Base-by-base conservation (phyloP, 1,284 basidiomycete species). In the Marasmius oreades region DNA sequence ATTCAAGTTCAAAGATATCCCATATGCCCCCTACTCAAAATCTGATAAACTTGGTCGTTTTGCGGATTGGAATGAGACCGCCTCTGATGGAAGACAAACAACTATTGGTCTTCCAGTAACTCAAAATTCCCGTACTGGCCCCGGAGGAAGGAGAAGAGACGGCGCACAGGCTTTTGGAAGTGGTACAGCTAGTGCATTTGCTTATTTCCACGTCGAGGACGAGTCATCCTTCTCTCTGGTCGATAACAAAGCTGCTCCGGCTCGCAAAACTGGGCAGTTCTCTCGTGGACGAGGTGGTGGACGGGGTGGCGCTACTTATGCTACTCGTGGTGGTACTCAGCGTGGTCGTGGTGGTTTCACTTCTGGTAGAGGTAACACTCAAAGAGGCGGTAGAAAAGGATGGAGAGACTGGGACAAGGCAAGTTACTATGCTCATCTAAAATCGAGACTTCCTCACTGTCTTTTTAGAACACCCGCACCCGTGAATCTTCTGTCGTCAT, bases 171-270 rank as follows among this genome's bases (percentile, higher is more conserved):
- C 88, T 10, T 90, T 90, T 68, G 85, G 86, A 55, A 94, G 92
- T 62, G 91, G 90, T 24, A 88, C 89, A 59, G 87, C 88, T 26
- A 95, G 88, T 67, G 93, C 94, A n/a, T 98, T 98, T 70, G 92
- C 94, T 26, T 98, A 98, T 76, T 95, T 96, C 78, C 95, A 98
- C 75, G 95, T 92, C 62, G 96, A 99, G 73, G 96, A 99, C 70
- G 97, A 99, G 75, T 93, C 94, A 26, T 93, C 88, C 57, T 99
- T 99, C 84, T 96, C 93, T 45, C 81, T 99, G 52, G 97, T 99
- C 55, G 95, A 98, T 71, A 95, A 88, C 72, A 92, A 90, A 71
- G 67, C 85, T 51, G 75, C 81, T 48, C 75, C 82, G 46, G 78
- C 84, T 43, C 82, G 88, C 65, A 78, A 86, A 57, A 86, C 88